These are phyloP conservation scores for Paraphysoderma sedebokerense DNA, from an alignment of 371 early-diverging fungal genomes.

Conservation along the genomic window DNA sequence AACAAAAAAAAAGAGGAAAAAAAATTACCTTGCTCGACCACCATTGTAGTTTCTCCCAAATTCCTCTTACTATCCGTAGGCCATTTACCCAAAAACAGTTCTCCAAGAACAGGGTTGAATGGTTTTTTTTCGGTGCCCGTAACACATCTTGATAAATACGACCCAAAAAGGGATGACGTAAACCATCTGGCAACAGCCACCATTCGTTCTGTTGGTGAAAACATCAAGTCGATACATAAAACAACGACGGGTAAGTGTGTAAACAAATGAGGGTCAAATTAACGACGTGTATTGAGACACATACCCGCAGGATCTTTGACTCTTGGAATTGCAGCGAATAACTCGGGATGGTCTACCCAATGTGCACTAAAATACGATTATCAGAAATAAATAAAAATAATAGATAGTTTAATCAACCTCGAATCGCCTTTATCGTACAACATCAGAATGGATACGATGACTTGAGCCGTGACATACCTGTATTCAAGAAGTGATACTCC, in stretches of 20 bases:
- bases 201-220: conserved; percentile 53
- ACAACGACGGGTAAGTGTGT: too few species aligned
- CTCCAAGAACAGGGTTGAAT: conserved; percentile 71
- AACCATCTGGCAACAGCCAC: conserved; percentile 56
- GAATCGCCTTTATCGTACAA: conserved; percentile 11
- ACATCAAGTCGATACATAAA: too few species aligned
- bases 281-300: neutral
- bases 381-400: neutral
- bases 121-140: conserved; percentile 59
- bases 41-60: conserved; percentile 30
- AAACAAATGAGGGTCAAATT: neutral
- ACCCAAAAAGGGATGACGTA: conserved; percentile 55
- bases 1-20: too few species aligned
- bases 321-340: conserved; percentile 37
- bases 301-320: conserved; percentile 31
- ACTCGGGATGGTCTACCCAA: conserved; percentile 52
- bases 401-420: conserved; percentile 20
- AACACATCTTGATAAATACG: conserved; percentile 44
- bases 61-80: conserved; percentile 10
- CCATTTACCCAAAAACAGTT: conserved; percentile 55
- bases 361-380: too few species aligned
- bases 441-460: neutral
- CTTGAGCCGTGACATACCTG: conserved; percentile 29
- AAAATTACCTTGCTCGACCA: conserved; percentile 47
- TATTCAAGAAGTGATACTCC: conserved; percentile 61